Evolutionary conservation across 176 grass and related monocot genomes (phyloP).

Genomic region (Zizania latifolia): DNA sequence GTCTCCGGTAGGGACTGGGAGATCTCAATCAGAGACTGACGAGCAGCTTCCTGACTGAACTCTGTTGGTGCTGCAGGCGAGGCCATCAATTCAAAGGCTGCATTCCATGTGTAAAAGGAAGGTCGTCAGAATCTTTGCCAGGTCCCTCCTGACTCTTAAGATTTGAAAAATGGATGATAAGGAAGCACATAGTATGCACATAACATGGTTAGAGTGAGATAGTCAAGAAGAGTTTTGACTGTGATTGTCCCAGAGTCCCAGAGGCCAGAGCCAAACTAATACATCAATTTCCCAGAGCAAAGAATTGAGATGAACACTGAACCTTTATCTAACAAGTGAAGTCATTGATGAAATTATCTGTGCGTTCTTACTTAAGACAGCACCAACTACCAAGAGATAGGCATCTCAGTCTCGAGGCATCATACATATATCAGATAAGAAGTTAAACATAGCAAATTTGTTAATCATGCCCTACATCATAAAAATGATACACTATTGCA

Average conservation of each 20-base stretch:
- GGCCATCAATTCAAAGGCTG: slow-evolving; percentile 54
- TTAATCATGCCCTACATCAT: no score
- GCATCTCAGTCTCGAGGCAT: neutral
- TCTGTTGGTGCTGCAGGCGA: slow-evolving; percentile 30
- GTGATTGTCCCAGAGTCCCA: neutral
- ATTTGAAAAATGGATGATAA: neutral
- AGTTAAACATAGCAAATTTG: no score
- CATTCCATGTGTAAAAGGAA: slow-evolving; percentile 31
- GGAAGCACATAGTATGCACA: neutral
- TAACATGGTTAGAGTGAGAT: neutral
- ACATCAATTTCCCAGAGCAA: neutral
- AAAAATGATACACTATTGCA: no score
- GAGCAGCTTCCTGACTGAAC: slow-evolving; percentile 56
- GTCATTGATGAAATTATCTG: neutral
- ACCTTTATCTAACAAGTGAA: neutral
- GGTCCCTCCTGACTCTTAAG: neutral
- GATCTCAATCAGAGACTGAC: slow-evolving; percentile 75
- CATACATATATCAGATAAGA: neutral
- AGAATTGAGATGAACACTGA: neutral
- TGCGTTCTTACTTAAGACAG: neutral
- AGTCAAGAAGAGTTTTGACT: neutral
- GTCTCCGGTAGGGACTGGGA: slow-evolving; percentile 55
- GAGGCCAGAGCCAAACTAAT: neutral
- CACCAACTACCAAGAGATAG: neutral
- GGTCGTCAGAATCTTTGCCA: slow-evolving; percentile 1